Evolutionary conservation across 306 rosid species (phyloP).

Genomic region (Malus asiatica): DNA sequence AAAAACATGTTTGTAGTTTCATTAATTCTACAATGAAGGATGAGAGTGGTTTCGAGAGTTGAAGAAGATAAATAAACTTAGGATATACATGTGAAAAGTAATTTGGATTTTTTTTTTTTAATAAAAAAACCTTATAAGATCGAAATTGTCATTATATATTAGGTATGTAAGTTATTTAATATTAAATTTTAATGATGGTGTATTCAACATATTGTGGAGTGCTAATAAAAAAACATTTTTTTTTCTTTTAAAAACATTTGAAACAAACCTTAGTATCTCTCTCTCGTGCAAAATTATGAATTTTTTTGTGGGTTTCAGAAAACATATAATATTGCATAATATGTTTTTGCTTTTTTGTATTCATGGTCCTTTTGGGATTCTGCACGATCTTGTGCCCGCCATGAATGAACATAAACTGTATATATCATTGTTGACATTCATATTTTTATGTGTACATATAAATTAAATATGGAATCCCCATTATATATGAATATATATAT

Average conservation of each 20-base stretch:
- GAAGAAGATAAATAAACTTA: too few relatives aligned
- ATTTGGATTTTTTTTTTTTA: too few relatives aligned
- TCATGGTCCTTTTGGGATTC: constrained; percentile 12
- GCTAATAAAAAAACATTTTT: too few relatives aligned
- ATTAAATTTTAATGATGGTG: too few relatives aligned
- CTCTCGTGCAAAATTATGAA: constrained; percentile 6
- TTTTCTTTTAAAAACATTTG: not conserved
- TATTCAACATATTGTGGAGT: too few relatives aligned
- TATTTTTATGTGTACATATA: not conserved
- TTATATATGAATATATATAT: not conserved
- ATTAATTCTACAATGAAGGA: too few relatives aligned
- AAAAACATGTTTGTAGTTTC: too few relatives aligned
- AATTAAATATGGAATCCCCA: not conserved
- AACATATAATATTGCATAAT: constrained; percentile 1
- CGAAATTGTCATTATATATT: too few relatives aligned
- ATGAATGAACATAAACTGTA: constrained; percentile 5
- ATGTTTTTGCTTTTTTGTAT: constrained; percentile 2
- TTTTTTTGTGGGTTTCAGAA: not conserved
- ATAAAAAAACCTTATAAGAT: too few relatives aligned
- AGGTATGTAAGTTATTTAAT: too few relatives aligned
- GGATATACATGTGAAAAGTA: too few relatives aligned
- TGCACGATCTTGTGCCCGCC: constrained; percentile 22
- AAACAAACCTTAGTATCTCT: not conserved
- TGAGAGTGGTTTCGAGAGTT: too few relatives aligned
- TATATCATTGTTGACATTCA: not conserved